These are phyloP conservation scores for Silybum marianum DNA, from an alignment of 129 eudicot genomes.

Conservation along the genomic window DNA sequence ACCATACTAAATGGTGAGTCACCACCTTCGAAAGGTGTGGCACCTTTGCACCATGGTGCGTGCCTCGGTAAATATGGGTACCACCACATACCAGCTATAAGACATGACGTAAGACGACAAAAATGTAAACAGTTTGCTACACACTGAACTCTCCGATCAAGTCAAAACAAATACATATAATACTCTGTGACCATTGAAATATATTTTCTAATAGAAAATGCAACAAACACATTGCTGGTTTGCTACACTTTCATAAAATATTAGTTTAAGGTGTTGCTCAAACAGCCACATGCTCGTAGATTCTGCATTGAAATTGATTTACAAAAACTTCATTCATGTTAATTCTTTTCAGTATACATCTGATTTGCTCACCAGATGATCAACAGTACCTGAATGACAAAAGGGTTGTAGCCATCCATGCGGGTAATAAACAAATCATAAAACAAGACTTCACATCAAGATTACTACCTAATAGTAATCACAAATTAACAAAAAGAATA, in stretches of 20 bases:
- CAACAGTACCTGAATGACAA: background rate
- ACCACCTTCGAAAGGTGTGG: background rate
- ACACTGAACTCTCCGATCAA: background rate
- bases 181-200: background rate
- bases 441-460: background rate
- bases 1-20: background rate
- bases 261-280: background rate
- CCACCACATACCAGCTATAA: background rate
- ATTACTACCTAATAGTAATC: constrained; percentile 1
- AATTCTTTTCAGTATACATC: background rate
- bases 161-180: background rate
- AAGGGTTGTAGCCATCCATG: background rate
- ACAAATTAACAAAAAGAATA: background rate
- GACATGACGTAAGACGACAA: background rate
- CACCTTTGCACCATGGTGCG: background rate
- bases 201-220: background rate
- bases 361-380: background rate
- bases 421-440: background rate
- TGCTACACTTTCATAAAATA: background rate
- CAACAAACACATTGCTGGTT: background rate
- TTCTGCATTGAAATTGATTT: background rate
- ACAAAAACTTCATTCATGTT: background rate
- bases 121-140: background rate
- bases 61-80: background rate
- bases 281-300: background rate